phyloP scores from a whole-genome alignment of 306 rosid species.

The Casuarina equisetifolia region DNA sequence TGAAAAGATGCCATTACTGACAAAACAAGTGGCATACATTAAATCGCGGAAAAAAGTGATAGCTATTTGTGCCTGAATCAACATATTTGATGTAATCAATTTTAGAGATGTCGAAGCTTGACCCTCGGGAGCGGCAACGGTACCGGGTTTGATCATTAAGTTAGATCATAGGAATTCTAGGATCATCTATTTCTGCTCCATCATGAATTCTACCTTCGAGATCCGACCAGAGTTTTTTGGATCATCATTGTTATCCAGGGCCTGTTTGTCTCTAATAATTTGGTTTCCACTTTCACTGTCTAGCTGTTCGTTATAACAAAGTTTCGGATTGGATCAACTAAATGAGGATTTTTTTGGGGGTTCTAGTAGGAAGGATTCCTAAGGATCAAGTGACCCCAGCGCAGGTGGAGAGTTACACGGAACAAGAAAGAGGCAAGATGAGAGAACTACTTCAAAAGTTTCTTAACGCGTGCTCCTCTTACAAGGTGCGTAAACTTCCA shows the following conservation, averaged over 20 bases:
- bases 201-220: background rate
- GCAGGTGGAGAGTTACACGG: slow-evolving; percentile 60
- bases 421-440: slow-evolving; percentile 72
- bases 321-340: background rate
- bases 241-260: background rate
- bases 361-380: slow-evolving; percentile 79
- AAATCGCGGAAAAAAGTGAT: background rate
- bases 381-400: slow-evolving; percentile 64
- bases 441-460: slow-evolving; percentile 64
- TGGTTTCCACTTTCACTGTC: background rate
- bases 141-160: background rate
- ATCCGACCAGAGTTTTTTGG: background rate
- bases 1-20: background rate
- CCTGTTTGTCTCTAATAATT: background rate
- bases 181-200: background rate
- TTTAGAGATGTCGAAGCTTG: background rate
- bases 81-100: background rate
- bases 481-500: slow-evolving; percentile 41
- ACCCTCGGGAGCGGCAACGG: background rate
- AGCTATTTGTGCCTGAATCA: background rate
- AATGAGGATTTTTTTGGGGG: background rate
- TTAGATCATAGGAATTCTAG: background rate
- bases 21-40: background rate
- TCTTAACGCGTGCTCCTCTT: slow-evolving; percentile 55
- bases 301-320: background rate